Evolutionary conservation across 345 rosid genomes (phyloP).

Genomic region (Aegle marmelos): DNA sequence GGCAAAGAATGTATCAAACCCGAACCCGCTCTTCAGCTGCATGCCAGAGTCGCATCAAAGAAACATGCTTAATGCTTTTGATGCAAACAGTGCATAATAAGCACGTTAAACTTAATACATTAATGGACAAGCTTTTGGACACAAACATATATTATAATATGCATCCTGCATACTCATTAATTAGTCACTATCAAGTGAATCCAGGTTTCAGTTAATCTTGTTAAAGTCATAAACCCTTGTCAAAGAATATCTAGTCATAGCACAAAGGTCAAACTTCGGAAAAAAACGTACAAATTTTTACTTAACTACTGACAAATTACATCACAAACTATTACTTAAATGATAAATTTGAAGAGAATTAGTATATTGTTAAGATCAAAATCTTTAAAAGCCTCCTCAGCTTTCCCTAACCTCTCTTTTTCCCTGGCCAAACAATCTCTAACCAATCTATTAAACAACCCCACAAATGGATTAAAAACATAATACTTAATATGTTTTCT

Average conservation of each 20-base stretch:
- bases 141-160: not conserved
- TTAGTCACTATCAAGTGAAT: not conserved
- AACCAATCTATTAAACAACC: constrained; percentile 49
- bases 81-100: constrained; percentile 26
- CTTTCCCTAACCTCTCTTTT: constrained; percentile 77
- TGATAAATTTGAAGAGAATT: not conserved
- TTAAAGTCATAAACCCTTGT: not conserved
- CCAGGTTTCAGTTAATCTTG: not conserved
- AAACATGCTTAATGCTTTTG: not conserved
- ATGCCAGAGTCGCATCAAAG: constrained; percentile 17
- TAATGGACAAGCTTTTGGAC: not conserved
- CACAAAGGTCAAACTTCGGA: no score
- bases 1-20: constrained; percentile 83
- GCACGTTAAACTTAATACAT: not conserved
- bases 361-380: constrained; percentile 85
- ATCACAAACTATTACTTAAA: not conserved
- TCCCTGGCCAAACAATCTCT: constrained; percentile 63
- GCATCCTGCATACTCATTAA: not conserved
- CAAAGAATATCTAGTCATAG: no score
- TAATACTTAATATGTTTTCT: no score
- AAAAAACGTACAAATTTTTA: no score
- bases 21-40: constrained; percentile 85
- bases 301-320: not conserved
- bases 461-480: constrained; percentile 41
- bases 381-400: constrained; percentile 74